Base-by-base conservation (phyloP, 2,329 filamentous ascomycete species). In the Fusarium nematophilum region DNA sequence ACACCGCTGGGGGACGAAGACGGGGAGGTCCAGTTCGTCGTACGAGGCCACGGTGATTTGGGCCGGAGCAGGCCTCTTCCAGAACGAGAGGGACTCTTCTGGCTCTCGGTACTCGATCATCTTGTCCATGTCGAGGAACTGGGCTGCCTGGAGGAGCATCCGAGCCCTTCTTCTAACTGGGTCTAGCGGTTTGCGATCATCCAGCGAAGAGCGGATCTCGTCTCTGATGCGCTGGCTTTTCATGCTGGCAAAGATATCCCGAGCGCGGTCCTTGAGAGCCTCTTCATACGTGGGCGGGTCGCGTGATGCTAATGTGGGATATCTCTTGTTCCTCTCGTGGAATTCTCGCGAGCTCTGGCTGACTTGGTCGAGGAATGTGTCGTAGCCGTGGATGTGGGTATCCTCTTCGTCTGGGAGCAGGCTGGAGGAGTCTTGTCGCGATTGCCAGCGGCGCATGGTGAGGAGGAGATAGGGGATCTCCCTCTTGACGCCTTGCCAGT, bases 51-150 rank as follows among this genome's bases (percentile, higher is more conserved):
- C 57, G 1, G 38, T 23, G 38, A 76, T 65, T 43, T 71, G 67
- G 1, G 69, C 66, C 0, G 64, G 57, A 6, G 64, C 65, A 1
- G 66, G 57, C 10, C 67, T 55, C 36, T 68, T 72, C 65, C 63
- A 67, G 38, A 72, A 68, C 0, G 52, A 54, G 2, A 62, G 52
- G 3, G 66, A 29, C 17, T 67, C 49, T 18, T 68, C 57, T 0
- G 54, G 59, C 7, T 70, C 66, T 9, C 71, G 66, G 51, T 76
- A 63, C 58, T 78, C 73, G 14, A 77, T 69, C 2, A 75, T 36
- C n/a, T 76, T 75, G 50, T 77, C 75, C 21, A 77, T 72, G 36
- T 78, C 75, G 2, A 77, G 66, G 15, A 76, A 73, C 4, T 71
- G 72, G 27, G 66, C 62, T 8, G 70, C 61, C 37, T 76, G 74